Base-by-base conservation (phyloP, 352 stramenopile genomes). In the Aphanomyces cochlioides region DNA sequence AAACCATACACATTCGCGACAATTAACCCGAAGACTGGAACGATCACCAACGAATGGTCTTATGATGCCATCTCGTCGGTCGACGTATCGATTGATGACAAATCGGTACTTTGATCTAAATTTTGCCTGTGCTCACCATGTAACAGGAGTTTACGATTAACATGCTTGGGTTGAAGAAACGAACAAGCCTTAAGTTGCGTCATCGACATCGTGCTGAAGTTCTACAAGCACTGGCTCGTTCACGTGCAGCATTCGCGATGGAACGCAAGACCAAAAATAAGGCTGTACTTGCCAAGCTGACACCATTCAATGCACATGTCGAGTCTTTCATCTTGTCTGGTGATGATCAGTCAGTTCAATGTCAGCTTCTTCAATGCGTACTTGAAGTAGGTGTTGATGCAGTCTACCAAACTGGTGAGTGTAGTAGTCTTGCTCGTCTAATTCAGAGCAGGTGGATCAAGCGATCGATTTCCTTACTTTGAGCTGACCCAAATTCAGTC, bases 91-190 rank as follows among this genome's bases (percentile, higher is more conserved):
- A 8, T 21, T n/a, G 59, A 67, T 10, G 59, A 67, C 43, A 67
- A 67, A n/a, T 39, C 38, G n/a, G 59, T 67, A 56, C 59, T 28
- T 12, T 7, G 19, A 28, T 7, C 41, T 13, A 8, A 34, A 7
- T 40, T 28, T n/a, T 56, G 10, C 36, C 21, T 8, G 8, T n/a
- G 10, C 2, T 39, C 36, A 67, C 10, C 38, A 28, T 15, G 34
- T 34, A 8, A 12, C 10, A 67, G 59, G 59, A 67, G 21, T 67
- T 67, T 39, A 67, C 59, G 41, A 67, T 67, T 45, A 67, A 67
- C 59, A 67, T 67, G 59, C 38, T 56, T 50, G 59, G 59, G 0
- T 54, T 67, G 39, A 67, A 67, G 43, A 67, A 67, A 34, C 54
- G 56, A 54, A 45, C 48, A 45, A n/a, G 38, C 34, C 38, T 67